Percentiles rank a stretch among this genome's conserved stretches.
phyloP scores from a whole-genome alignment of 2,329 filamentous ascomycete genomes.

The Stylonectria norvegica region DNA sequence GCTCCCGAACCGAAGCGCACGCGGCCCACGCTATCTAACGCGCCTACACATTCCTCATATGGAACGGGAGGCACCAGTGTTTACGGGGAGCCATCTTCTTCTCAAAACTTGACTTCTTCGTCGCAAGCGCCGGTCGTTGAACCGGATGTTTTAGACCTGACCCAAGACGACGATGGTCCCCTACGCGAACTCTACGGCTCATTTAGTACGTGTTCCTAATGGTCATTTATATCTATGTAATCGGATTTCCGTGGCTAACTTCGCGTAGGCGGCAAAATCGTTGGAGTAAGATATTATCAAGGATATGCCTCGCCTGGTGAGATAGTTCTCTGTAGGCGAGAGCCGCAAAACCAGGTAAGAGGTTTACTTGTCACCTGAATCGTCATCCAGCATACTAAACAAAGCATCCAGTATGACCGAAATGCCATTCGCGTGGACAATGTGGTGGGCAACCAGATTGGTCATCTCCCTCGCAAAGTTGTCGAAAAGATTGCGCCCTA shows the following conservation, averaged over 20 bases:
- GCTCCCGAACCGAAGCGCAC: too few species aligned
- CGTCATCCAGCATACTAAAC: conserved; percentile 1
- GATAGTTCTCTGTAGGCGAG: conserved; percentile 58
- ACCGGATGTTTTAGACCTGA: conserved; percentile 41
- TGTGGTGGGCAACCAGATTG: conserved; percentile 71
- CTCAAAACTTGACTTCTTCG: conserved; percentile 11
- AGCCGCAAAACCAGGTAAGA: conserved; percentile 59
- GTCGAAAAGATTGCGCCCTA: conserved; percentile 72
- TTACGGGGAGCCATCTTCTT: conserved; percentile 11
- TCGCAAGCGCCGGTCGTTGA: conserved; percentile 26
- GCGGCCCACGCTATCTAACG: conserved; percentile 5
- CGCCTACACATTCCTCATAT: conserved; percentile 6
- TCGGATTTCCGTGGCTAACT: conserved; percentile 9
- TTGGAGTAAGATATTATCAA: conserved; percentile 57
- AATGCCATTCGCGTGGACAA: conserved; percentile 81
- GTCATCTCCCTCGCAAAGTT: conserved; percentile 67
- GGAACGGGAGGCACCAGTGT: conserved; percentile 19
- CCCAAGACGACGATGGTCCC: conserved; percentile 42
- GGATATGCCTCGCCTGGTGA: conserved; percentile 62
- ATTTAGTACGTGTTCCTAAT: conserved; percentile 33
- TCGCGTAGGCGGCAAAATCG: conserved; percentile 44
- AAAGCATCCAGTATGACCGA: conserved; percentile 51
- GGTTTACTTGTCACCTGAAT: not conserved
- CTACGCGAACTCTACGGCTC: conserved; percentile 46
- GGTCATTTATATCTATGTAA: not conserved